Percentiles rank a stretch among this genome's conserved stretches.
These are phyloP conservation scores for Colletotrichum gloeosporioides DNA, from an alignment of 2,329 filamentous ascomycete species.

Conservation along the genomic window DNA sequence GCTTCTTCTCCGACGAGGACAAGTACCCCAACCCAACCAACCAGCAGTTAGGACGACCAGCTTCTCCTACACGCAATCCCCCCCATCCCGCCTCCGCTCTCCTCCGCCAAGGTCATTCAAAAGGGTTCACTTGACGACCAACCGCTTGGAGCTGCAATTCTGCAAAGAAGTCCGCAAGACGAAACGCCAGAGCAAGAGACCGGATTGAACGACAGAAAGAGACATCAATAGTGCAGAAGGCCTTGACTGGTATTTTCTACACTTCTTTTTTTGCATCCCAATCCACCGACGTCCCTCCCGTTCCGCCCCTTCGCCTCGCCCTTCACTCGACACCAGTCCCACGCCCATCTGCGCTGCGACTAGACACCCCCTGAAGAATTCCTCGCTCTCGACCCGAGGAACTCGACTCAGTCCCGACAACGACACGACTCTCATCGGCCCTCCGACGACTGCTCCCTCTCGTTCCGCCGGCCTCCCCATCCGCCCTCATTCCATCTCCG, in stretches of 20 bases:
- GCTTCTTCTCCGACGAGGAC: background rate
- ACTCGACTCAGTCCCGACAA: conserved; percentile 36
- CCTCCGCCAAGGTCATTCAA: conserved; percentile 8
- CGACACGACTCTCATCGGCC: conserved; percentile 28
- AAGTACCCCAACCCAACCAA: background rate
- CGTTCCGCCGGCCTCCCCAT: conserved; percentile 25
- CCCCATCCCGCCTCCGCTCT: background rate
- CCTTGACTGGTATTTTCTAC: conserved; percentile 47
- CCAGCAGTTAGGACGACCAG: conserved; percentile 1
- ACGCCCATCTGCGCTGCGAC: background rate
- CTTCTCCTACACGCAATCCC: background rate
- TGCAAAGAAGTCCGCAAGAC: background rate
- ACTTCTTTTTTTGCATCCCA: background rate
- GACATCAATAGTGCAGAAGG: conserved; percentile 33
- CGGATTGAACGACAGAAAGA: conserved; percentile 25
- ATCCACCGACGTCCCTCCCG: conserved; percentile 4
- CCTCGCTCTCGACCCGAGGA: conserved; percentile 48
- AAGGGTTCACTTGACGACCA: conserved; percentile 12
- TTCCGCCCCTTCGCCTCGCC: conserved; percentile 2
- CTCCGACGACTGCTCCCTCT: conserved; percentile 42
- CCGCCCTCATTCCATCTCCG: conserved; percentile 18
- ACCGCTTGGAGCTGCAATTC: conserved; percentile 10
- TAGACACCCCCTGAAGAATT: conserved; percentile 36
- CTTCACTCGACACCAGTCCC: conserved; percentile 16
- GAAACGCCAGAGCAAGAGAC: conserved; percentile 20